Evolutionary conservation across 2,329 filamentous ascomycete genomes (phyloP).

Genomic region (Blumeria graminis): DNA sequence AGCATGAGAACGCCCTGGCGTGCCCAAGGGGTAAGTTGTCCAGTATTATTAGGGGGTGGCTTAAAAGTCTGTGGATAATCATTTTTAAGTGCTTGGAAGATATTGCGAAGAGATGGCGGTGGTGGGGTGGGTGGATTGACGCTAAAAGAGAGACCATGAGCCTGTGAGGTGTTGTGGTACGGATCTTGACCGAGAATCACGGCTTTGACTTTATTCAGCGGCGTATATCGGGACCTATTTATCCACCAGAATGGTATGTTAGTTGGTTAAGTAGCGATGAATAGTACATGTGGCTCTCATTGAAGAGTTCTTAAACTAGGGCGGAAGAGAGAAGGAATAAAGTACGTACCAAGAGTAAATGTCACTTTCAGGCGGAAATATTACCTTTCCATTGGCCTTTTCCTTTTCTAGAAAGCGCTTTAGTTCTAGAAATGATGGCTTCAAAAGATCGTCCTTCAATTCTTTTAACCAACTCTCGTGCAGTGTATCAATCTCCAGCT

Average conservation of each 20-base stretch:
- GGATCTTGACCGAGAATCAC: conserved; percentile 93
- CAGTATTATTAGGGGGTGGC: conserved; percentile 50
- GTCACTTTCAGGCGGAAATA: conserved; percentile 72
- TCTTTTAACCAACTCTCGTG: conserved; percentile 78
- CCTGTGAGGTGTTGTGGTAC: conserved; percentile 89
- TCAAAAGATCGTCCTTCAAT: conserved; percentile 65
- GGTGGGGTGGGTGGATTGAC: conserved; percentile 72
- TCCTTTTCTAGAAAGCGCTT: conserved; percentile 75
- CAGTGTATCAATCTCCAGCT: conserved; percentile 78
- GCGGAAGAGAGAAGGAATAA: background rate
- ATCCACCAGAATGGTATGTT: background rate
- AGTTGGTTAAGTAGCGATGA: conserved; percentile 6
- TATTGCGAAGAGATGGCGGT: conserved; percentile 78
- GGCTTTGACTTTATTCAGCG: conserved; percentile 67
- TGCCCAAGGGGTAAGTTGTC: conserved; percentile 80
- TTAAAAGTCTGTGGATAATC: conserved; percentile 59
- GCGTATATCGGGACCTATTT: conserved; percentile 72
- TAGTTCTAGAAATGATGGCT: conserved; percentile 58
- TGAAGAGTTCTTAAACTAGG: background rate
- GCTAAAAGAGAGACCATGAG: conserved; percentile 88
- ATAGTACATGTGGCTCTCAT: conserved; percentile 2
- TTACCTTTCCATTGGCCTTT: conserved; percentile 43
- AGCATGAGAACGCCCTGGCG: conserved; percentile 79
- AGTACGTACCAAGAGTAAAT: conserved; percentile 70
- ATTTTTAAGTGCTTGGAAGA: conserved; percentile 68